Conservation (phyloP, 768 basidiomycete species). For the Tylopilus balloui region DNA sequence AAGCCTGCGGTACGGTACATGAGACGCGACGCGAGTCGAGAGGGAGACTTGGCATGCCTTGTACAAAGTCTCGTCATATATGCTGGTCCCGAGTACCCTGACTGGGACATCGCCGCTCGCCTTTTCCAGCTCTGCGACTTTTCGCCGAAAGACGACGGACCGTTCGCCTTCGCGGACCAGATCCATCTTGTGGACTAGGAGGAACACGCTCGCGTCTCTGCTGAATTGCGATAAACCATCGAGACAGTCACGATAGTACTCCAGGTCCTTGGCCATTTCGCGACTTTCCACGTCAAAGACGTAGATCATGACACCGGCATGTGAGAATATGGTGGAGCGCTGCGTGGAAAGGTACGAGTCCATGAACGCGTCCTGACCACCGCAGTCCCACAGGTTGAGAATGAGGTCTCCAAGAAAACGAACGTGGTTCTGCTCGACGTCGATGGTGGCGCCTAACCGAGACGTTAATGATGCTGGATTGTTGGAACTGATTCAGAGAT, state of each 20-base stretch:
- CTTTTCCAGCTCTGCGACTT: slow-evolving; percentile 66
- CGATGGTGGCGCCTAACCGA: slow-evolving; percentile 92
- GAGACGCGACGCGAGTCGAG: slow-evolving; percentile 4
- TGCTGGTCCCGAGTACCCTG: slow-evolving; percentile 88
- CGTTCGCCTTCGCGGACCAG: slow-evolving; percentile 62
- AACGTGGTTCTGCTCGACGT: slow-evolving; percentile 96
- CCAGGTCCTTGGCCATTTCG: slow-evolving; percentile 80
- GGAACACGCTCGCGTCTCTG: slow-evolving; percentile 80
- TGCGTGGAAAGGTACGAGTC: slow-evolving; percentile 92
- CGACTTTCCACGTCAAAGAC: slow-evolving; percentile 93
- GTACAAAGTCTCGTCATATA: slow-evolving; percentile 96
- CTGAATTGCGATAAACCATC: slow-evolving; percentile 75
- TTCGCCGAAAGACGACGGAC: slow-evolving; percentile 58
- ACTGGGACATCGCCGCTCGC: slow-evolving; percentile 57
- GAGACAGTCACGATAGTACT: slow-evolving; percentile 90
- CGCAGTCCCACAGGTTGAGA: slow-evolving; percentile 98
- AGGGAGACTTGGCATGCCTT: slow-evolving; percentile 46
- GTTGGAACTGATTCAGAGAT: slow-evolving; percentile 61
- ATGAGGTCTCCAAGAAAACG: slow-evolving; percentile 95
- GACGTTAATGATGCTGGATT: slow-evolving; percentile 90
- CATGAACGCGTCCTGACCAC: slow-evolving; percentile 97
- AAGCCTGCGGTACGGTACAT: slow-evolving; percentile 58
- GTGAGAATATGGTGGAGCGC: slow-evolving; percentile 90
- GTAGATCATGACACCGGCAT: slow-evolving; percentile 97
- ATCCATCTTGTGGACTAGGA: slow-evolving; percentile 98